Evolutionary conservation across 441 rosid species (phyloP).

Genomic region (Melastoma candidum): DNA sequence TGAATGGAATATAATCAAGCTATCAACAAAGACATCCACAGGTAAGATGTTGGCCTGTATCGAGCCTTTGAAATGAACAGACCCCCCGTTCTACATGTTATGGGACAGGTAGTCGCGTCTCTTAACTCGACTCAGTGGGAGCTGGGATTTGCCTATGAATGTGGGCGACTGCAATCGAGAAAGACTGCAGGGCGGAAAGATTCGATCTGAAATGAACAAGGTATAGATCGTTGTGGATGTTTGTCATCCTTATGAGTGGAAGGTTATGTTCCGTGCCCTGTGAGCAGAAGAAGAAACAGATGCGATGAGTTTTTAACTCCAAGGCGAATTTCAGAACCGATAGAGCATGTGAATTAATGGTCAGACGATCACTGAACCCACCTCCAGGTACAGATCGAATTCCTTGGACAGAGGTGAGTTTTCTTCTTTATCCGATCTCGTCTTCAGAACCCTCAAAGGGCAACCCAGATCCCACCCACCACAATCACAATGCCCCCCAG

Average conservation of each 20-base stretch:
- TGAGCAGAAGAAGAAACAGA: conserved; percentile 6
- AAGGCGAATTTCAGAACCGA: neutral
- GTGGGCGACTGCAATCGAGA: conserved; percentile 66
- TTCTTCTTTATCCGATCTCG: conserved; percentile 27
- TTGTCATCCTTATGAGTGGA: conserved; percentile 50
- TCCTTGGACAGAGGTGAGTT: conserved; percentile 27
- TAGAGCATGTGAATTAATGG: neutral
- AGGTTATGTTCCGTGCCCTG: conserved; percentile 53
- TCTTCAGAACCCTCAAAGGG: conserved; percentile 37
- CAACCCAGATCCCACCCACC: conserved; percentile 97
- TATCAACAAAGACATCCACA: too few species aligned
- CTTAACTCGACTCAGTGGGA: conserved; percentile 32
- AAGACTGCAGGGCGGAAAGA: conserved; percentile 65
- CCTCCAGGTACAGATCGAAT: conserved; percentile 49
- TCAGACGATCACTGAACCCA: conserved; percentile 10
- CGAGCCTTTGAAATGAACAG: too few species aligned
- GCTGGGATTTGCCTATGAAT: conserved; percentile 43
- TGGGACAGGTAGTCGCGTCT: conserved; percentile 10
- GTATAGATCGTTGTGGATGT: conserved; percentile 55
- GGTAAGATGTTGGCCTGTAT: too few species aligned
- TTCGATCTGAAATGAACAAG: conserved; percentile 51
- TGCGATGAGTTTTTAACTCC: neutral
- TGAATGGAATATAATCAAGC: too few species aligned
- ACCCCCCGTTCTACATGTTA: too few species aligned
- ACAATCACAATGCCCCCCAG: conserved; percentile 77